These are phyloP conservation scores for Penicillium nucicola DNA, from an alignment of 495 filamentous ascomycete species.

Conservation along the genomic window DNA sequence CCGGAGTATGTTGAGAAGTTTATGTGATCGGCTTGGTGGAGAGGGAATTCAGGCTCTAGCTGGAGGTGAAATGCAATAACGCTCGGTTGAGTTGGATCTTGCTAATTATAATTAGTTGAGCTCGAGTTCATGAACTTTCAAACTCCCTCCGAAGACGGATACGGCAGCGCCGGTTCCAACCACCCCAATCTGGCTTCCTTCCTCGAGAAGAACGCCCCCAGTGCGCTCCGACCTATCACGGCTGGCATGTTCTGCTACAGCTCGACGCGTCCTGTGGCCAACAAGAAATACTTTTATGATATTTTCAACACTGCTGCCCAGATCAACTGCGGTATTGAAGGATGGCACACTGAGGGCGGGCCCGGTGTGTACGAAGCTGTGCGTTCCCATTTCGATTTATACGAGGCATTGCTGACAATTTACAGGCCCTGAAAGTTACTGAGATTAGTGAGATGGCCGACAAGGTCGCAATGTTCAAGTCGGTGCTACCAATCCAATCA, in stretches of 20 bases:
- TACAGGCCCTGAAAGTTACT: conserved; percentile 64
- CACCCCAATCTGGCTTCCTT: conserved; percentile 63
- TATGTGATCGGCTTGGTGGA: conserved; percentile 57
- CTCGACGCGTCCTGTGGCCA: conserved; percentile 78
- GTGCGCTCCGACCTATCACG: conserved; percentile 66
- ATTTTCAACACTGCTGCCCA: conserved; percentile 72
- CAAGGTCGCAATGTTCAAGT: conserved; percentile 82
- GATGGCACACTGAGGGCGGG: conserved; percentile 92
- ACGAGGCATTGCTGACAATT: neutral
- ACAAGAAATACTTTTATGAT: conserved; percentile 87
- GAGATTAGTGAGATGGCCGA: conserved; percentile 80
- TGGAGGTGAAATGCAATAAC: conserved; percentile 56
- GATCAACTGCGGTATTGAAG: conserved; percentile 77
- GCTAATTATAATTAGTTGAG: conserved; percentile 57
- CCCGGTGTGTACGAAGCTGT: conserved; percentile 89
- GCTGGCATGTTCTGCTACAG: conserved; percentile 96
- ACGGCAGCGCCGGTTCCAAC: conserved; percentile 41
- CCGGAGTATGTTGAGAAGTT: conserved; percentile 62
- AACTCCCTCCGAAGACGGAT: conserved; percentile 49
- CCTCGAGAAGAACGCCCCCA: conserved; percentile 63
- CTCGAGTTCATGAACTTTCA: conserved; percentile 93
- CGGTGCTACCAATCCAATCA: conserved; percentile 9
- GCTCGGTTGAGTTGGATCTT: neutral
- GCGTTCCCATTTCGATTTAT: conserved; percentile 8
- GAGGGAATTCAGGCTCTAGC: conserved; percentile 74